These are phyloP conservation scores for Russula earlei DNA, from an alignment of 768 basidiomycete species.

Conservation along the genomic window DNA sequence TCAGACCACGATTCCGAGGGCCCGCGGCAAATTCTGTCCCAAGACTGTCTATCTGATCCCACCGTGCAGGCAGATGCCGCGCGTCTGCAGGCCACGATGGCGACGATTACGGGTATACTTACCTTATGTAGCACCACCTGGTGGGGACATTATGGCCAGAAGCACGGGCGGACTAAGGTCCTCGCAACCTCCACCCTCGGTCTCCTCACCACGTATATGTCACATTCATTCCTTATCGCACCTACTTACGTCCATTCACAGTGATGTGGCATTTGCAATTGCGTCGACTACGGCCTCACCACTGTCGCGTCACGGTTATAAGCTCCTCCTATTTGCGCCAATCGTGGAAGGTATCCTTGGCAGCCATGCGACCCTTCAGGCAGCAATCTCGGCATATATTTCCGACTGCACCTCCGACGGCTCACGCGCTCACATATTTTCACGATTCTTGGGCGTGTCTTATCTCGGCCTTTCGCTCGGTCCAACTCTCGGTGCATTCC, in stretches of 20 bases:
- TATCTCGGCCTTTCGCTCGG: conserved; percentile 73
- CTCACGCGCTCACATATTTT: conserved; percentile 53
- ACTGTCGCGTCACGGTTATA: conserved; percentile 56
- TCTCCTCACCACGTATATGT: conserved; percentile 59
- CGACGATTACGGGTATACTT: conserved; percentile 66
- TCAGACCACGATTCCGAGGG: conserved; percentile 28
- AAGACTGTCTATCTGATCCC: conserved; percentile 37
- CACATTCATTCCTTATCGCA: conserved; percentile 24
- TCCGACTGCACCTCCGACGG: conserved; percentile 78
- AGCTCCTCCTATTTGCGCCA: conserved; percentile 68
- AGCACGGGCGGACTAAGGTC: conserved; percentile 65
- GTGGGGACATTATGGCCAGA: conserved; percentile 79
- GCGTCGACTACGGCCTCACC: conserved; percentile 57
- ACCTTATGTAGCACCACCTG: conserved; percentile 78
- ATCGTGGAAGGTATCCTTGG: conserved; percentile 73
- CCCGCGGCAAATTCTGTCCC: conserved; percentile 30
- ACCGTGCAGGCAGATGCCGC: conserved; percentile 62
- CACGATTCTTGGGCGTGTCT: conserved; percentile 62
- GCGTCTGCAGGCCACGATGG: conserved; percentile 66
- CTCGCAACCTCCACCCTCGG: conserved; percentile 60
- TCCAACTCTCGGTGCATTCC: conserved; percentile 53
- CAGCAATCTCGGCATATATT: conserved; percentile 57
- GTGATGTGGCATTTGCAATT: conserved; percentile 73
- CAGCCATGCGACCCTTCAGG: conserved; percentile 60
- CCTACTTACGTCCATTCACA: conserved; percentile 26